Base-by-base conservation (phyloP, 352 stramenopile species). In the Phytophthora boehmeriae region DNA sequence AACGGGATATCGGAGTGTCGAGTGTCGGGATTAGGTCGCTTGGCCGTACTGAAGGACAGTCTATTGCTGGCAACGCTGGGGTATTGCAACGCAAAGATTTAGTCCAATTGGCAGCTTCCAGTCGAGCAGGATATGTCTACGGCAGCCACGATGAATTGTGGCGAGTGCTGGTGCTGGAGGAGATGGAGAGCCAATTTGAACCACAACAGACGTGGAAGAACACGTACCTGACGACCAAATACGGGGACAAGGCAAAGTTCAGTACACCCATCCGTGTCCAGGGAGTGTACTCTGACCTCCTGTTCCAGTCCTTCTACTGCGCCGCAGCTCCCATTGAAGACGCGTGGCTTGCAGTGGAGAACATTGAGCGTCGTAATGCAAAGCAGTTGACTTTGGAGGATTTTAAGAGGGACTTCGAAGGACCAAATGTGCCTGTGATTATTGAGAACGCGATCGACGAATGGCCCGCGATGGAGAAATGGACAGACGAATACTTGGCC, bases 281-380 rank as follows among this genome's bases (percentile, higher is more conserved):
- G 16, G 84, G 84, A 8, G 78, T 97, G 50, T 97, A 95, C 66
- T 95, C 83, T n/a, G 88, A 96, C 46, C 47, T 93, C 50, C 69
- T 96, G 17, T 96, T 96, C 69, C 87, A 94, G 66, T 83, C 87
- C 44, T 95, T 90, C 68, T 93, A 92, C 63, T 95, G 86, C 44
- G 79, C 82, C 1, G 67, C 70, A 1, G 70, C 80, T 19, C 83
- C 81, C 8, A 87, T 90, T 34, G 66, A 88, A 47, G 49, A 73
- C n/a, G 68, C 68, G 10, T 96, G 87, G 88, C 11, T 94, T 2
- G 70, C 54, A 3, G 69, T 89, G 14, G 84, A 95, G 54, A 92
- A 76, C 28, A 92, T 96, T 38, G 72, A 87, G 23, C 81, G 86
- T 28, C 73, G 76, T 10, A 86, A 78, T 44, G 81, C 76, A 0